These are phyloP conservation scores for Solanum pennellii DNA, from an alignment of 257 asterid species.

Conservation along the genomic window DNA sequence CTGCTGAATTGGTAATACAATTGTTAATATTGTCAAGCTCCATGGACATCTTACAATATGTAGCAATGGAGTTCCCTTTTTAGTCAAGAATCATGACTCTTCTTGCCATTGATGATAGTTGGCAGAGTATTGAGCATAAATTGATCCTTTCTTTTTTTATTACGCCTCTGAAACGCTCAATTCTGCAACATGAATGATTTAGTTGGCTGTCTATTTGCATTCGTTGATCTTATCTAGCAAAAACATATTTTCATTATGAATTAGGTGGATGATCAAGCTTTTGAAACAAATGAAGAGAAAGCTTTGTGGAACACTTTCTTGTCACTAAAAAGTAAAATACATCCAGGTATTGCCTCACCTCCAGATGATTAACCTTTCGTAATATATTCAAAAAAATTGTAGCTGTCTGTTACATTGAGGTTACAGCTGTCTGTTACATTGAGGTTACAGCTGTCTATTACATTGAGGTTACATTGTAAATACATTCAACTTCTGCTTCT, in stretches of 20 bases:
- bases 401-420: neutral
- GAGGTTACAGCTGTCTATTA: neutral
- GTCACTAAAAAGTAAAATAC: constrained; percentile 52
- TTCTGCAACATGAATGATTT: neutral
- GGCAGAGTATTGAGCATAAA: neutral
- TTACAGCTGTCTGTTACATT: neutral
- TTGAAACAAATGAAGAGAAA: constrained; percentile 69
- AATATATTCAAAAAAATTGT: neutral
- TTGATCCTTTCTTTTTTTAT: neutral
- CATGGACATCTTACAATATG: neutral
- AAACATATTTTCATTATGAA: neutral
- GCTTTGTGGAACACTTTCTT: constrained; percentile 70
- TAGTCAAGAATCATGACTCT: neutral
- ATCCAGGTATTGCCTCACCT: constrained; percentile 37
- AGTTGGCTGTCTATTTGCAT: neutral
- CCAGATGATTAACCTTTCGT: neutral
- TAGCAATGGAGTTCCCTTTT: neutral
- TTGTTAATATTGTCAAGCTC: neutral
- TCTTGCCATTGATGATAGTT: neutral
- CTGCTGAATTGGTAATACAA: neutral
- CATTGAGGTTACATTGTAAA: neutral
- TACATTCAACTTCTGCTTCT: neutral
- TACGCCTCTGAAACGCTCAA: neutral
- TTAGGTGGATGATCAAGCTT: constrained; percentile 83
- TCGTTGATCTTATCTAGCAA: neutral